These are phyloP conservation scores for Fusarium sp. DNA, from an alignment of 2,329 filamentous ascomycete genomes.

Conservation along the genomic window DNA sequence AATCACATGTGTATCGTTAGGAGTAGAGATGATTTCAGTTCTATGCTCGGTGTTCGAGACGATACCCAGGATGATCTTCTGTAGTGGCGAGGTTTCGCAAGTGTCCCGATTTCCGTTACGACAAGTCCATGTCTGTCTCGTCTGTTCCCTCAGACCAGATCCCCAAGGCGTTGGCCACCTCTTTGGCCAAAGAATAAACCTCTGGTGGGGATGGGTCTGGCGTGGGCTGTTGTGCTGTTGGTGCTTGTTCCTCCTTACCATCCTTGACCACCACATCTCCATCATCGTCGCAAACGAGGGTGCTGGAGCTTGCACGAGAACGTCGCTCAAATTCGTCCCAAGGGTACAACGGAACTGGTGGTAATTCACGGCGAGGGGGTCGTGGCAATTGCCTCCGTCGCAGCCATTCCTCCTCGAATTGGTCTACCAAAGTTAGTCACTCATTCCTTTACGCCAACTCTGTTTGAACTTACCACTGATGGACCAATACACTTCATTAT, in stretches of 20 bases:
- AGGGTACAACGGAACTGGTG: constrained; percentile 23
- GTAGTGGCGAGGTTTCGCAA: constrained; percentile 6
- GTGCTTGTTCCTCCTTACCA: background rate
- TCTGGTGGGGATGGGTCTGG: background rate
- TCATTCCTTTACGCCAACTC: background rate
- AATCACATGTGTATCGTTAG: constrained; percentile 14
- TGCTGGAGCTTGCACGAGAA: background rate
- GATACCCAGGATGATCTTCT: background rate
- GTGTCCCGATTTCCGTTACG: background rate
- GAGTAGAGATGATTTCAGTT: constrained; percentile 11
- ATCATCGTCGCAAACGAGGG: background rate
- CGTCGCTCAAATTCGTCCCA: background rate
- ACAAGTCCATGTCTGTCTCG: background rate
- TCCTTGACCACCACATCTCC: background rate
- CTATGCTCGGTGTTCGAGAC: constrained; percentile 12
- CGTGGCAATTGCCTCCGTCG: background rate
- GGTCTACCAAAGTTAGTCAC: constrained; percentile 16
- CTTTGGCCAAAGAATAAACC: background rate
- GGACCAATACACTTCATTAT: constrained; percentile 21
- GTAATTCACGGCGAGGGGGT: background rate
- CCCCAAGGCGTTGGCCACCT: background rate
- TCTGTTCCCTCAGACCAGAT: background rate
- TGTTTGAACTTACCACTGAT: constrained; percentile 7
- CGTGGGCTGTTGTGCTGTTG: background rate
- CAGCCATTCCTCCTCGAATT: constrained; percentile 4